Evolutionary conservation across 306 rosid species (phyloP), one percentile per base, ranked within the genome.

Genomic region (Lagenaria siceraria): DNA sequence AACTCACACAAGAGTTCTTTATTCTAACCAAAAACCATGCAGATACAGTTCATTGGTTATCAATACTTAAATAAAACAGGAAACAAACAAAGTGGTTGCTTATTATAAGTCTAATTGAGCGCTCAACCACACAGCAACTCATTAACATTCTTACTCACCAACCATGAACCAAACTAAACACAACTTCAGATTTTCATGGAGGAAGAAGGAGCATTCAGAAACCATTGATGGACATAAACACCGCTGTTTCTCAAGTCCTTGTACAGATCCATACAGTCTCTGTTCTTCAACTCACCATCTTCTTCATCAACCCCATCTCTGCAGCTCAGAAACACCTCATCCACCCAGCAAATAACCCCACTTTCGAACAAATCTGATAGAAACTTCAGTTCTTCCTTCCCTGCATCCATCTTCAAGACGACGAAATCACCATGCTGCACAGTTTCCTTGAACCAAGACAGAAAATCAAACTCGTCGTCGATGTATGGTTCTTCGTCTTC

Each of bases 151-250:
- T 66, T 58, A 22, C 48, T 80, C 29, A 21, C 21, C 33, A 62
- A 31, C 55, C 52, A 21, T 49, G 5, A 54, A 79, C 25, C 49
- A 14, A 71, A 58, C 18, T 19, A 58, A 5, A 25, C 17, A 18
- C 79, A 25, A 56, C 77, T 38, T 46, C 71, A 84, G 69, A 42
- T 62, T 82, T 72, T 72, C 69, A 24, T 48, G 76, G 54, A 42
- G 31, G 78, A 61, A 46, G 75, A 40, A 70, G n/a, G 79, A 75
- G 29, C 80, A 68, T 89, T 92, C 92, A 94, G 61, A 72, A 71
- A 92, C 96, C 91, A 90, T 72, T 95, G 98, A 86, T 95, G 98
- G 54, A 90, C 97, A 89, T 80, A 92, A 54, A 95, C 92, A 35
- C 98, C 96, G 54, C 78, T 85, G 85, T 78, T 78, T 65, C 97